Base-by-base conservation (phyloP, 352 stramenopile genomes). In the Hyphochytrium catenoides region DNA sequence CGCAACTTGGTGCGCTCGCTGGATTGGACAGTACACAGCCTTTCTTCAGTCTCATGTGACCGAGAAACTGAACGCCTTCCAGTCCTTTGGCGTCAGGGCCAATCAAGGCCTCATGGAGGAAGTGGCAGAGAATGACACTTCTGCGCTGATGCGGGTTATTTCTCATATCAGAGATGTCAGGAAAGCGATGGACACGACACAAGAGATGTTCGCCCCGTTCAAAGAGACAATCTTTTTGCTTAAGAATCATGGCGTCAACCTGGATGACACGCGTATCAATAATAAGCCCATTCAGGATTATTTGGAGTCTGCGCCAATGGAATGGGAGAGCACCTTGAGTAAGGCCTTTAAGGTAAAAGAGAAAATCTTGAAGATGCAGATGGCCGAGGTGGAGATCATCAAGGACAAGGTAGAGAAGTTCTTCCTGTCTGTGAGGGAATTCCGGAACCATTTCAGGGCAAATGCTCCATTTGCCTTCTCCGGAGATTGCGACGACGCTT, bases 321-420 rank as follows among this genome's bases (percentile, higher is more conserved):
- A 91, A 36, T 97, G 87, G 87, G 86, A 96, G 45, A 79, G 62
- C 4, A 86, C 95, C n/a, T 78, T 95, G 19, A 96, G 95, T 53
- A 93, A 94, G 49, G 95, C 84, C 14, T 96, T 94, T 52, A 89
- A 90, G 47, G 95, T 95, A 49, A 96, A 96, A 42, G 88, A 97
- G 54, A 81, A 94, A 46, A 96, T 97, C 41, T 69, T 95, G 57
- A 83, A 83, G 3, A 62, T 96, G 27, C 86, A 97, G 59, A 95
- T 94, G 67, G 59, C 77, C 11, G 81, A 93, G 39, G 78, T 93
- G 8, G 76, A 93, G 40, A 67, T 63, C 17, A 88, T 95, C 41
- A 93, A 93, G 42, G 53, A 76, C 26, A 75, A 93, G 15, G 54
- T 95, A 0, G 82, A 95, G 46, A 59, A 77, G 5, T 95, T 95